A percentile compares a stretch with the other conserved stretches of the same genome.
Conservation (phyloP, 1,139 yeast species). For the Neolecta irregularis region DNA sequence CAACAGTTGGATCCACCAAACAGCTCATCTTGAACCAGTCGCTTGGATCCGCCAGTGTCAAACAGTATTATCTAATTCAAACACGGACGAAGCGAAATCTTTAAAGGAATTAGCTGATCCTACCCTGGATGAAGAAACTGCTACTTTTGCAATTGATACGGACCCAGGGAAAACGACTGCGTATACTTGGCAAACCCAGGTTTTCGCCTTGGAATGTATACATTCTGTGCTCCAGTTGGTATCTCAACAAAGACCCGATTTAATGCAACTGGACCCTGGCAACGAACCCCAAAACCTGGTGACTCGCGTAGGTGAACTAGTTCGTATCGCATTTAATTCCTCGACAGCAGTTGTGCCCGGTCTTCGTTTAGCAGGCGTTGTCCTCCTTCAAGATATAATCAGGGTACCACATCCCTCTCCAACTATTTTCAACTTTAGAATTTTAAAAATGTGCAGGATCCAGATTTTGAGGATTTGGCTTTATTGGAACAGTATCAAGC, state of each 20-base stretch:
- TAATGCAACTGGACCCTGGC: background rate
- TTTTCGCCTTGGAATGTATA: conserved; percentile 44
- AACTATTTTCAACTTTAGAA: conserved; percentile 4
- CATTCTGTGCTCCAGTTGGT: conserved; percentile 36
- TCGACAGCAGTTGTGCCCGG: conserved; percentile 55
- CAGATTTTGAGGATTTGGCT: conserved; percentile 55
- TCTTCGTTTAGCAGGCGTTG: conserved; percentile 51
- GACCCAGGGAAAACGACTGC: conserved; percentile 20
- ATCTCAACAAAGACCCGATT: conserved; percentile 23
- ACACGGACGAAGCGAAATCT: conserved; percentile 14
- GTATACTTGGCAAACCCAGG: conserved; percentile 55
- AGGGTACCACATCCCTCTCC: conserved; percentile 17
- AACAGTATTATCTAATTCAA: conserved; percentile 22
- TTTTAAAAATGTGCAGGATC: conserved; percentile 44
- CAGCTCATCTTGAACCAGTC: conserved; percentile 21
- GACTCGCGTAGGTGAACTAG: conserved; percentile 48
- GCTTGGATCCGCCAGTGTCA: conserved; percentile 27
- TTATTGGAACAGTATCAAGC: conserved; percentile 88
- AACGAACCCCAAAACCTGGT: conserved; percentile 24
- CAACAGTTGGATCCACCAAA: conserved; percentile 25
- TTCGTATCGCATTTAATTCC: conserved; percentile 70
- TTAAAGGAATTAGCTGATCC: conserved; percentile 27
- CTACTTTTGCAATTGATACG: conserved; percentile 27
- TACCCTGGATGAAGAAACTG: conserved; percentile 28
- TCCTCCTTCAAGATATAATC: conserved; percentile 46